Conservation (phyloP, 2,329 filamentous ascomycete genomes). For the Fusarium haematococcum region DNA sequence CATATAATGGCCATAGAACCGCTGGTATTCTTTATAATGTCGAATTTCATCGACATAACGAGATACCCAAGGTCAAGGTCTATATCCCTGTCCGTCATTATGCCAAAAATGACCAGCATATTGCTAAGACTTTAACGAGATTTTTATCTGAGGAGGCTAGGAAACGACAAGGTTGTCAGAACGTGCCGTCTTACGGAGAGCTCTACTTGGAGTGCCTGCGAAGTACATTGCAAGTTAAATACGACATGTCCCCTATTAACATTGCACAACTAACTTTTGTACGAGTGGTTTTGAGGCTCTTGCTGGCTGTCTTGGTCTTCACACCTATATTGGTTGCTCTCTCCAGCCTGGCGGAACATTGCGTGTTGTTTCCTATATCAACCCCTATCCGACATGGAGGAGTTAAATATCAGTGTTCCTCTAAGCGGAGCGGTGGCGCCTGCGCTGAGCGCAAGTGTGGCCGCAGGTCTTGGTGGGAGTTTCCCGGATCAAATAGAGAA, state of each 20-base stretch:
- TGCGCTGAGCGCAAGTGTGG: neutral
- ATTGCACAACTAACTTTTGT: neutral
- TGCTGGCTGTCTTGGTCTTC: neutral
- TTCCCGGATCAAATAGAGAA: too few species aligned
- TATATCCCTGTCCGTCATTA: constrained; percentile 54
- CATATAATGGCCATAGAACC: constrained; percentile 44
- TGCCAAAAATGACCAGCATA: constrained; percentile 15
- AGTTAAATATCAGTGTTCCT: neutral
- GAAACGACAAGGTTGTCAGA: neutral
- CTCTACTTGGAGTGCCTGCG: neutral
- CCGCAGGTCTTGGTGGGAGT: neutral
- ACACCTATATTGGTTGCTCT: neutral
- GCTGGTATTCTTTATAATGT: constrained; percentile 51
- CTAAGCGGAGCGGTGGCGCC: neutral
- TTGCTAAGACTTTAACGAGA: neutral
- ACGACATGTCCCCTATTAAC: neutral
- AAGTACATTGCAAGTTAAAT: neutral
- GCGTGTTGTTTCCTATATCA: constrained; percentile 9
- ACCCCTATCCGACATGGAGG: neutral
- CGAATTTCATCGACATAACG: constrained; percentile 41
- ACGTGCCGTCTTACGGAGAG: neutral
- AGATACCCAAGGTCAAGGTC: constrained; percentile 45
- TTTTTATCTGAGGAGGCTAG: neutral
- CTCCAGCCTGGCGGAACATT: neutral
- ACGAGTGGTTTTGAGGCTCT: neutral